These are phyloP conservation scores for Mycena kentingensis DNA, from an alignment of 768 basidiomycete species.

Conservation along the genomic window DNA sequence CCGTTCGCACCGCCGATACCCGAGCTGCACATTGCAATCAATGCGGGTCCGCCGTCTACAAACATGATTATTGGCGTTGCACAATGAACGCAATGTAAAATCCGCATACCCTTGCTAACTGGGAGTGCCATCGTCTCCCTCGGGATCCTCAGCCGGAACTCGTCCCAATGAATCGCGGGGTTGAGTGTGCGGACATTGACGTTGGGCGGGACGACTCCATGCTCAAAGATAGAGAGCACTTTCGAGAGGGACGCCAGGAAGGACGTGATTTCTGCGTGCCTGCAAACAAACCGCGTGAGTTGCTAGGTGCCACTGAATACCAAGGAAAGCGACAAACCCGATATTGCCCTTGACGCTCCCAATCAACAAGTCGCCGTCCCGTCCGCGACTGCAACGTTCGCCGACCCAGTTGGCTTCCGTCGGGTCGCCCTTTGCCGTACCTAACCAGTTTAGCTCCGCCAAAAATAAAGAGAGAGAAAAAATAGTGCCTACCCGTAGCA, in stretches of 20 bases:
- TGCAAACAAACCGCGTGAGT: constrained; percentile 4
- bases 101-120: constrained; percentile 5
- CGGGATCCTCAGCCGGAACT: constrained; percentile 33
- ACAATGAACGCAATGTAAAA: neutral
- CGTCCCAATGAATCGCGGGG: constrained; percentile 35
- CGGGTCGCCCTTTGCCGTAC: constrained; percentile 44
- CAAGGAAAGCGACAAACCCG: constrained; percentile 26
- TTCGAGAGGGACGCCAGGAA: constrained; percentile 41
- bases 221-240: constrained; percentile 34
- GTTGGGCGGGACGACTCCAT: constrained; percentile 32
- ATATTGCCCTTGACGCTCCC: constrained; percentile 42
- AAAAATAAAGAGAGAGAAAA: neutral
- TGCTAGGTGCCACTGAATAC: neutral
- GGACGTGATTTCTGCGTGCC: constrained; percentile 37
- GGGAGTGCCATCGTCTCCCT: constrained; percentile 19
- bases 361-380: constrained; percentile 31
- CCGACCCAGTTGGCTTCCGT: constrained; percentile 46
- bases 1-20: constrained; percentile 39
- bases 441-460: constrained; percentile 2
- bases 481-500: constrained; percentile 39
- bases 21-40: constrained; percentile 37
- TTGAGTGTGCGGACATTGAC: constrained; percentile 32
- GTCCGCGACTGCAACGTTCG: constrained; percentile 19
- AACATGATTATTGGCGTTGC: neutral
- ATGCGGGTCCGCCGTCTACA: constrained; percentile 18